phyloP scores from a whole-genome alignment of 495 filamentous ascomycete genomes.

The Xylaria longipes region DNA sequence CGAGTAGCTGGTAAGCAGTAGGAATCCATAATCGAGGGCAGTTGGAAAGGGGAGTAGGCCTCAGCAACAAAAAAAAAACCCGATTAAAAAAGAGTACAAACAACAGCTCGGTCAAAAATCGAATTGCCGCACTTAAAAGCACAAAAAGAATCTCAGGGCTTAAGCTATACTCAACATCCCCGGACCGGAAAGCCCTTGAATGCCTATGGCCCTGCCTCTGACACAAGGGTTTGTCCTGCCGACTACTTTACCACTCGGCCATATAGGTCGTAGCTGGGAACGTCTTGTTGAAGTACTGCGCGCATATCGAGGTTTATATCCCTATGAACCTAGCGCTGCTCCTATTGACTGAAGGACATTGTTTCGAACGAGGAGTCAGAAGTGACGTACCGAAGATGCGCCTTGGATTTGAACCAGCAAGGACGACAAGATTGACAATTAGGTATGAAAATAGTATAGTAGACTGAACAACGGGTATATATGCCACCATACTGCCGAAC shows the following conservation, averaged over 20 bases:
- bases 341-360: not conserved
- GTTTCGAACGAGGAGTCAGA: too few relatives aligned
- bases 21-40: not conserved
- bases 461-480: not conserved
- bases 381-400: not conserved
- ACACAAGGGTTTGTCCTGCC: slow-evolving; percentile 5
- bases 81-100: not conserved
- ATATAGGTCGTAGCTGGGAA: not conserved
- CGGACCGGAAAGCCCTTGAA: slow-evolving; percentile 5
- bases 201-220: slow-evolving; percentile 13
- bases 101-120: not conserved
- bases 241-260: slow-evolving; percentile 10
- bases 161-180: slow-evolving; percentile 10
- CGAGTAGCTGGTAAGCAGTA: too few relatives aligned
- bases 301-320: not conserved
- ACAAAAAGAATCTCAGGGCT: not conserved
- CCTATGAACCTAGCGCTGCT: not conserved
- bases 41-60: not conserved
- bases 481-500: not conserved
- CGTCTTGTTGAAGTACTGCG: not conserved
- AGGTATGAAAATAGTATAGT: not conserved
- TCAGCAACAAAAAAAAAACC: not conserved
- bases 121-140: not conserved
- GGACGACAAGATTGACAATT: not conserved
- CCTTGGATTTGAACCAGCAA: not conserved